Conservation (phyloP, 2,329 filamentous ascomycete species). For the Tolypocladium pustulatum region DNA sequence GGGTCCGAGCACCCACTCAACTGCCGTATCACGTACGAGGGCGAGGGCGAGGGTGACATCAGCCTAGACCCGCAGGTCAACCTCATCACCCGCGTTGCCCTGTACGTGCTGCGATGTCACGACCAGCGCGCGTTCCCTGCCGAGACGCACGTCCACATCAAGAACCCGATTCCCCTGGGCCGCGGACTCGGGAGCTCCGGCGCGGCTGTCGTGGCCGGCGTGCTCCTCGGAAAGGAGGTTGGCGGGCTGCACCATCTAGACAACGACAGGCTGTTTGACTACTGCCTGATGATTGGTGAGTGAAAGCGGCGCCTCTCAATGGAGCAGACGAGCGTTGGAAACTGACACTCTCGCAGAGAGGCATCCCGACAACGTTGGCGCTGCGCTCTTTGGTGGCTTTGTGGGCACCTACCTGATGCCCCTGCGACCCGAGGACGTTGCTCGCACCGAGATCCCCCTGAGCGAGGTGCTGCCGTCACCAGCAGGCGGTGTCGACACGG, state of each 20-base stretch:
- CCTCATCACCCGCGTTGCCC: conserved; percentile 83
- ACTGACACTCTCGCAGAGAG: conserved; percentile 42
- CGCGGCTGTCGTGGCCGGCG: conserved; percentile 88
- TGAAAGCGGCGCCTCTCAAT: not conserved
- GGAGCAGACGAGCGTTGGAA: not conserved
- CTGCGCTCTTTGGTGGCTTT: conserved; percentile 90
- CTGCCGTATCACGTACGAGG: conserved; percentile 86
- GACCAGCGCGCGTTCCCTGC: conserved; percentile 72
- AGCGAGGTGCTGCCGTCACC: conserved; percentile 87
- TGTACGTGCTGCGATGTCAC: conserved; percentile 92
- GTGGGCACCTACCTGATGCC: conserved; percentile 95
- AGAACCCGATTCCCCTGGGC: conserved; percentile 89
- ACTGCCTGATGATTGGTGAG: conserved; percentile 87
- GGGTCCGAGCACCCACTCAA: conserved; percentile 58
- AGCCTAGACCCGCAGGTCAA: conserved; percentile 77
- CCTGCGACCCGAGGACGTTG: conserved; percentile 77
- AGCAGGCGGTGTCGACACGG: conserved; percentile 84
- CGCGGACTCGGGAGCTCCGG: conserved; percentile 91
- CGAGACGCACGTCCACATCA: conserved; percentile 86
- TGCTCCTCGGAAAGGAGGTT: conserved; percentile 84
- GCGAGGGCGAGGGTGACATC: conserved; percentile 68
- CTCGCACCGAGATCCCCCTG: conserved; percentile 84
- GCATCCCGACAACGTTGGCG: conserved; percentile 90
- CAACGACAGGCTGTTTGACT: conserved; percentile 81
- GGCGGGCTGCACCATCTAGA: conserved; percentile 65